Evolutionary conservation across 257 asterid species (phyloP), one percentile per base, ranked within the genome.

Genomic region (Ilex aquifolium): DNA sequence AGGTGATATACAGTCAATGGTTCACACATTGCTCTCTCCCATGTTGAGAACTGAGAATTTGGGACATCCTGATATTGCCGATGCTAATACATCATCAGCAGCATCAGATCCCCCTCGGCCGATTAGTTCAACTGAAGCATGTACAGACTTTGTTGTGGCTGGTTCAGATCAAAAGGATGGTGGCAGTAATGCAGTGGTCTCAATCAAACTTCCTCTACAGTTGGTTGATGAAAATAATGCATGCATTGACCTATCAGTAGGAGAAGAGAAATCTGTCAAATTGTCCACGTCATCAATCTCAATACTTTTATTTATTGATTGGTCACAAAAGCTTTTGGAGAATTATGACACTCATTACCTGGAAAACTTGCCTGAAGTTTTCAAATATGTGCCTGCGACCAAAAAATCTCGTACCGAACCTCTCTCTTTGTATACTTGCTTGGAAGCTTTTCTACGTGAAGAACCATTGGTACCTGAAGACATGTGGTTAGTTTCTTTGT

Each of bases 381-480:
- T 88, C 69, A 93, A 80, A 70, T 72, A 60, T 79, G 99, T 91
- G 66, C 94, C 83, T 40, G 75, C 80, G 52, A 82, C 79, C 80
- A 93, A 93, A 86, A 93, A 82, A 81, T 87, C 97, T 76, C 99
- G 99, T 58, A 79, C 73, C 59, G 99, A 93, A 72, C 99, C 99
- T 71, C 94, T 90, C 65, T 90, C 99, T 5, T 66, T 93, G 74
- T 93, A 93, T 75, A 86, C 97, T 78, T 93, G 99, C 88, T 74
- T 93, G 82, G 99, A 93, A 80, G 92, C 96, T 64, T 93, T 93
- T 82, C 79, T 89, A 42, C 95, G 97, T 16, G 99, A 93, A 79
- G 99, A 93, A 81, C 99, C 99, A 5, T 78, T 93, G 76, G 99
- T 93, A 69, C 99, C 99, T 27, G 99, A 93, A 77, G 99, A 93